These are phyloP conservation scores for Chlorella ohadii DNA, from an alignment of 139 green algal genomes.

Conservation along the genomic window DNA sequence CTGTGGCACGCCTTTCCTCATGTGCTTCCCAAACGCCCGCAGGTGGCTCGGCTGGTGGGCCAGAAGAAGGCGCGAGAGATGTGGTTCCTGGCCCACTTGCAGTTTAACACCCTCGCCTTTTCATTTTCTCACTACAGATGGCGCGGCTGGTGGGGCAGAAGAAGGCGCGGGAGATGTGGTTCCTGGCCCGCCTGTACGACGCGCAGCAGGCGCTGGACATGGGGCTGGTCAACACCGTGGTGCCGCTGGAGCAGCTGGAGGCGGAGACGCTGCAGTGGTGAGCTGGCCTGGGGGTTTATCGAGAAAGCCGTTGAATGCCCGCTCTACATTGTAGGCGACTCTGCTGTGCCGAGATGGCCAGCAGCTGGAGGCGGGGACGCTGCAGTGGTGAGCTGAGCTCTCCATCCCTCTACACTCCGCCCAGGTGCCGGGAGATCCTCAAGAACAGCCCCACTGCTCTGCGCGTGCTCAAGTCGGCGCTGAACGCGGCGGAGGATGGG, in stretches of 20 bases:
- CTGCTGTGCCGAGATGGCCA: no score
- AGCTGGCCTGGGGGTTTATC: constrained; percentile 25
- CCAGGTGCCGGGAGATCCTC: constrained; percentile 95
- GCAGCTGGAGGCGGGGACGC: constrained; percentile 88
- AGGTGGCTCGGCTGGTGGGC: constrained; percentile 92
- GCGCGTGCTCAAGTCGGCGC: constrained; percentile 89
- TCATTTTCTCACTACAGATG: constrained; percentile 71
- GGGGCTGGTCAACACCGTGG: constrained; percentile 97
- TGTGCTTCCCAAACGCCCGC: no score
- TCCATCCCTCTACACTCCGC: neutral
- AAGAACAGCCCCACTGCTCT: constrained; percentile 95
- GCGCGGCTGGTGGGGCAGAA: constrained; percentile 94
- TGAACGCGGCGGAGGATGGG: constrained; percentile 97
- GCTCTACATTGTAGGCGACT: no score
- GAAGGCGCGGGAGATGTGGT: constrained; percentile 98
- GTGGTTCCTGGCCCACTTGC: constrained; percentile 96
- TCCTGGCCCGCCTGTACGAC: constrained; percentile 92
- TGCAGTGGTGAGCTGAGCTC: constrained; percentile 76
- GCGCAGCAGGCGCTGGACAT: constrained; percentile 88
- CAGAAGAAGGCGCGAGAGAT: constrained; percentile 98
- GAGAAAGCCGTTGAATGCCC: no score
- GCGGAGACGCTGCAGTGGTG: constrained; percentile 89
- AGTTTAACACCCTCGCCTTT: constrained; percentile 80
- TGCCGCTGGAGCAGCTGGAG: constrained; percentile 91
- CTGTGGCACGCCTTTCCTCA: no score